Percentiles rank a stretch among this genome's conserved stretches.
These are phyloP conservation scores for Fusarium redolens DNA, from an alignment of 2,329 filamentous ascomycete species.

Conservation along the genomic window DNA sequence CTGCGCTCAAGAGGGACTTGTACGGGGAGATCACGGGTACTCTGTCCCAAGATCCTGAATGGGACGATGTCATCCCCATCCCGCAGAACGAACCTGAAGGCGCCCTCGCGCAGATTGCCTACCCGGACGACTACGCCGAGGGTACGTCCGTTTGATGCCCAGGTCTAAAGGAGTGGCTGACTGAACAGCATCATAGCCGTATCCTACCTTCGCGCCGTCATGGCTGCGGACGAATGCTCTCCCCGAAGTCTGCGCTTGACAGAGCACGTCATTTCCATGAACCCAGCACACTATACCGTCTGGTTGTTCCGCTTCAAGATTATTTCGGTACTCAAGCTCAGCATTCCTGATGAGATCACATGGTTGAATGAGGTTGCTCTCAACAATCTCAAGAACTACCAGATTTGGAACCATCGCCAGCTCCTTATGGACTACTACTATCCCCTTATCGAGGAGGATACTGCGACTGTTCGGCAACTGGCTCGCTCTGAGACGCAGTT, in stretches of 20 bases:
- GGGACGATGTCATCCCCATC: conserved; percentile 87
- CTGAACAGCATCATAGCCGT: conserved; percentile 68
- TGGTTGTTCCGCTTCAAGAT: conserved; percentile 94
- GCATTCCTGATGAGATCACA: conserved; percentile 76
- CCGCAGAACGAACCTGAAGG: conserved; percentile 84
- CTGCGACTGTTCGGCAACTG: conserved; percentile 66
- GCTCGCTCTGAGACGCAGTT: conserved; percentile 78
- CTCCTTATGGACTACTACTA: conserved; percentile 71
- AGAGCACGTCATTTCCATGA: conserved; percentile 89
- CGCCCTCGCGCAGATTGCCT: conserved; percentile 92
- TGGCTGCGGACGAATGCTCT: conserved; percentile 88
- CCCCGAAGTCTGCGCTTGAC: conserved; percentile 83
- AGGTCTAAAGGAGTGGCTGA: conserved; percentile 33
- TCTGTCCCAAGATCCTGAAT: conserved; percentile 73
- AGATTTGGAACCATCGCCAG: conserved; percentile 89
- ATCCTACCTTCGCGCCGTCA: conserved; percentile 91
- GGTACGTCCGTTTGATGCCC: conserved; percentile 55
- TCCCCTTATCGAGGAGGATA: conserved; percentile 67
- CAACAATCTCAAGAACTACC: conserved; percentile 94
- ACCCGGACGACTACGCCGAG: conserved; percentile 89
- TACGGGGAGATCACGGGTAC: conserved; percentile 62
- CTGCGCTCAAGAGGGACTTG: conserved; percentile 61
- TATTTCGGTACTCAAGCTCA: conserved; percentile 73
- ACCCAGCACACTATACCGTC: conserved; percentile 97
- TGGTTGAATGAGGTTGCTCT: conserved; percentile 91